Conservation (phyloP, 176 grass and related monocot genomes). For the Oryza meridionalis region DNA sequence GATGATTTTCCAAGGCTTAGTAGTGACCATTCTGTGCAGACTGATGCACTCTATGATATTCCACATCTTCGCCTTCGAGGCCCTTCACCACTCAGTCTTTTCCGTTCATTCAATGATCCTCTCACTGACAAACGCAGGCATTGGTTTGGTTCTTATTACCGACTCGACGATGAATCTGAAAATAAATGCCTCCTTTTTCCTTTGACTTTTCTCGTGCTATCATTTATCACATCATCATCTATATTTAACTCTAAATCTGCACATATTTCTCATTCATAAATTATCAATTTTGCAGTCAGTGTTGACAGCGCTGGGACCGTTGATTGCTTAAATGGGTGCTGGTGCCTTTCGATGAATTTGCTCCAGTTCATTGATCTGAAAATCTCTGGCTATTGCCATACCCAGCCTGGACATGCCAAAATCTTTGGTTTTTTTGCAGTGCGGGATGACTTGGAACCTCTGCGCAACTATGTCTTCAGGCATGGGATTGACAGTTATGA, state of each 20-base stretch:
- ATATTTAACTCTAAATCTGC: not conserved
- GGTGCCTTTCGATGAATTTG: not conserved
- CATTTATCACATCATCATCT: not conserved
- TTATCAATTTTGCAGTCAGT: slow-evolving; percentile 24
- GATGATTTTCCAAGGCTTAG: slow-evolving; percentile 36
- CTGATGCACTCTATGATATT: not conserved
- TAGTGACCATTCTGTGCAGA: slow-evolving; percentile 32
- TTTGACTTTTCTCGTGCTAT: not conserved
- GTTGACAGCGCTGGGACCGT: not conserved
- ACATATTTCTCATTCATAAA: not conserved
- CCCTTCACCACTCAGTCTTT: slow-evolving; percentile 27
- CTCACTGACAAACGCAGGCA: not conserved
- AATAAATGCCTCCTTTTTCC: slow-evolving; percentile 16
- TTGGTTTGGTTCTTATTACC: not conserved
- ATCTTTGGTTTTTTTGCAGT: slow-evolving; percentile 40
- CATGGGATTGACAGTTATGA: slow-evolving; percentile 37
- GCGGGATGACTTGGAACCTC: slow-evolving; percentile 24
- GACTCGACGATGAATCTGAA: slow-evolving; percentile 34
- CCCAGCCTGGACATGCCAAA: slow-evolving; percentile 24
- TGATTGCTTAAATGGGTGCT: slow-evolving; percentile 29
- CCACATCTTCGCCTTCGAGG: not conserved
- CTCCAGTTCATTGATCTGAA: slow-evolving; percentile 34
- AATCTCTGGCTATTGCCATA: slow-evolving; percentile 35
- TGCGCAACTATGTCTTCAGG: slow-evolving; percentile 44
- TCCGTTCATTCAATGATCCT: slow-evolving; percentile 29